phyloP scores from a whole-genome alignment of 176 grass and related monocot genomes.

The Typha latifolia region DNA sequence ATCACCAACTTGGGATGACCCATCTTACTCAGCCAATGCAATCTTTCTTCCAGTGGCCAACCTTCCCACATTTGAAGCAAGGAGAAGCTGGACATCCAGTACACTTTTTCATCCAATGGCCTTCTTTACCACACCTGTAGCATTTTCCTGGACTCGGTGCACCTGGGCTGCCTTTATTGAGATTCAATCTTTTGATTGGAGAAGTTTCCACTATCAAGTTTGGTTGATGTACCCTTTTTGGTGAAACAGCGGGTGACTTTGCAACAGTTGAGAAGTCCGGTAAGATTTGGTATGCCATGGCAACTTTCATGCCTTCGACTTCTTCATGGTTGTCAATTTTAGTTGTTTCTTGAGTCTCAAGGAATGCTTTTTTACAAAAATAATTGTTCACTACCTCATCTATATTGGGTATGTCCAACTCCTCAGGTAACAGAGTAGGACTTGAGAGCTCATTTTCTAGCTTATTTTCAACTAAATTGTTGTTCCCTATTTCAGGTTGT shows the following conservation, averaged over 20 bases:
- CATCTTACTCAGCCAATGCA: conserved; percentile 10
- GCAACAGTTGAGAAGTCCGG: not conserved
- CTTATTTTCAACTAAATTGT: not conserved
- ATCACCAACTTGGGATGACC: not conserved
- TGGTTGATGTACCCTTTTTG: not conserved
- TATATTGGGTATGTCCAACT: not conserved
- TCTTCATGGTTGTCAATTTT: not conserved
- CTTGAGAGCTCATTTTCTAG: not conserved
- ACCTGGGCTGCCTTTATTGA: not conserved
- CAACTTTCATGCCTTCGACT: not conserved
- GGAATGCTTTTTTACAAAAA: too few species aligned
- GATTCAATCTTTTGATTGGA: not conserved
- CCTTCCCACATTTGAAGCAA: conserved; percentile 17
- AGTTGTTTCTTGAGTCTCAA: too few species aligned
- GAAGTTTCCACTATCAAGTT: not conserved
- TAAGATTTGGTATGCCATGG: not conserved
- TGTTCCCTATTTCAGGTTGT: not conserved
- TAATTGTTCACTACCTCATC: not conserved
- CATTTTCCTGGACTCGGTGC: not conserved
- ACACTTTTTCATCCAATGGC: conserved; percentile 14
- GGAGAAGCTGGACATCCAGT: not conserved
- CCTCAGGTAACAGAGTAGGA: conserved; percentile 1
- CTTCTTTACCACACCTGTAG: conserved; percentile 12
- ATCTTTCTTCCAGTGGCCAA: conserved; percentile 6
- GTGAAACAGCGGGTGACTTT: not conserved